Evolutionary conservation across 108 stramenopile species (phyloP), one percentile per base, ranked within the genome.

Genomic region (Nannochloropsis granulata): DNA sequence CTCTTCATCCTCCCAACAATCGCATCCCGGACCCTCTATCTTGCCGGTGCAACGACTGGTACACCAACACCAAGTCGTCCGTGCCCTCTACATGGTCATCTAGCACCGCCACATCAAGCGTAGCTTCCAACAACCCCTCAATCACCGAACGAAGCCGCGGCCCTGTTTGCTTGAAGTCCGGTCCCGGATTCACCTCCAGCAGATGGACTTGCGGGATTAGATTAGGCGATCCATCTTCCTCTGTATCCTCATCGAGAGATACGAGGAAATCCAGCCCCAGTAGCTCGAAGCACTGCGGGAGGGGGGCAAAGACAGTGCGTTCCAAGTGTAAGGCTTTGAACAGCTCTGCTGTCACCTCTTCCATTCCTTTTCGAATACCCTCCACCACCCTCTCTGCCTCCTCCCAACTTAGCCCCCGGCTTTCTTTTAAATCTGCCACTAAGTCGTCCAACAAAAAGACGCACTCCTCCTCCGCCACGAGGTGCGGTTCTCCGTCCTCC

Each of bases 91-190:
- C 56, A 34, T 34, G 34, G 11, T 71, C 56, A n/a, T 71, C 56
- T n/a, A 71, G 56, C 21, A 71, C 56, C 21, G 56, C 56, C 56
- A 71, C 56, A n/a, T 71, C 56, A 16, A 71, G 56, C n/a, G 56
- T 71, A 11, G 56, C 56, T 24, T 80, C 79, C 25, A 25, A 14
- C 79, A 80, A 8, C 79, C 25, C 24, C 79, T 23, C 46, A 9
- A 86, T 83, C 43, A 86, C 78, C 43, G 14, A 24, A 12, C 23
- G 45, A 2, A 86, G 83, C 16, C 86, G 46, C n/a, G 25, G 44
- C 25, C 86, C 86, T 12, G 86, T 91, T 79, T 92, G 92, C 83
- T 91, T 91, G 80, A 92, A 90, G 79, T 92, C 92, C 43, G 92
- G 92, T 42, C 92, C 90, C n/a, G 86, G 86, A 43, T 86, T 92